Evolutionary conservation across 1,139 yeast species (phyloP).

Genomic region (Zygoascus sp.): DNA sequence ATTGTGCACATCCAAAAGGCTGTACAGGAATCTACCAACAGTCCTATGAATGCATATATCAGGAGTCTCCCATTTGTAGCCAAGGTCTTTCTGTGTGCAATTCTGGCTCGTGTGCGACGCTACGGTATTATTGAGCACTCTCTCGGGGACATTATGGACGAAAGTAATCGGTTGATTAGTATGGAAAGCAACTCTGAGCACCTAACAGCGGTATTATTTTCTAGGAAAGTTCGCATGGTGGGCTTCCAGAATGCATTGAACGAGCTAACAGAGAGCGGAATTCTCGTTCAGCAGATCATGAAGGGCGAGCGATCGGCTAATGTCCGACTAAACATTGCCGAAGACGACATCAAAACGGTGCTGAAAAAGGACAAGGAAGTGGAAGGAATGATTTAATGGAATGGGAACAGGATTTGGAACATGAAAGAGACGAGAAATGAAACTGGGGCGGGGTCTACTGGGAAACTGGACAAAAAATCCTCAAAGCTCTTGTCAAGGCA

Average conservation of each 20-base stretch:
- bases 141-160: conserved; percentile 75
- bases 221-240: conserved; percentile 31
- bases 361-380: conserved; percentile 52
- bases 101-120: conserved; percentile 60
- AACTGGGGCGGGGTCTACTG: too few relatives aligned
- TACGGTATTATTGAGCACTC: conserved; percentile 68
- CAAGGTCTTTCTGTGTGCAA: conserved; percentile 65
- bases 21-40: conserved; percentile 69
- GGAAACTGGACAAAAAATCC: too few relatives aligned
- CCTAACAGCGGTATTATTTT: conserved; percentile 22
- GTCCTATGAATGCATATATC: conserved; percentile 63
- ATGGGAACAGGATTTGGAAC: too few relatives aligned
- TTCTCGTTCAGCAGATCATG: conserved; percentile 60
- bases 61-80: conserved; percentile 59
- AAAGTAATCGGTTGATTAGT: conserved; percentile 50
- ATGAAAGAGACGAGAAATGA: too few relatives aligned
- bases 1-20: conserved; percentile 74
- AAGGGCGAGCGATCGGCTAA: conserved; percentile 63
- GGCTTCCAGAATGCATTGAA: conserved; percentile 52
- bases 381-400: conserved; percentile 32
- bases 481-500: too few relatives aligned
- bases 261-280: conserved; percentile 75
- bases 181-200: conserved; percentile 30
- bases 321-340: conserved; percentile 62
- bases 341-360: conserved; percentile 61